Conservation (phyloP, 352 stramenopile genomes). For the Nothophytophthora sp. region DNA sequence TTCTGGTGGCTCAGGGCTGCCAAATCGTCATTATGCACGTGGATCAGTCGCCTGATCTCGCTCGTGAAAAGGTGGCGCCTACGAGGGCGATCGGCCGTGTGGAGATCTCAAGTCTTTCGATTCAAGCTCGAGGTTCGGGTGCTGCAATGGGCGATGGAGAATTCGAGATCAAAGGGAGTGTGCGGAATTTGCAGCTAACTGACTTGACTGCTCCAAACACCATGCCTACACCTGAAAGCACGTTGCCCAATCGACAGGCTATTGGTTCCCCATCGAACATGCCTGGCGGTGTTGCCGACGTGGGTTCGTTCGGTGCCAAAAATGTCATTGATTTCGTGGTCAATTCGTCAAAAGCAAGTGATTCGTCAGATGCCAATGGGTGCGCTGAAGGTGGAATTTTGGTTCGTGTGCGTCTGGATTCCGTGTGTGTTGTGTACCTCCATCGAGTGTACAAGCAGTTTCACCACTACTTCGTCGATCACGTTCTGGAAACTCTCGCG, state of each 20-base stretch:
- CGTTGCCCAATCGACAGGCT: slow-evolving; percentile 66
- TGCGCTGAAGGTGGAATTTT: slow-evolving; percentile 16
- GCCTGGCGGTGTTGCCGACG: slow-evolving; percentile 33
- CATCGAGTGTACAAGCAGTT: slow-evolving; percentile 90
- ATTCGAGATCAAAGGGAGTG: slow-evolving; percentile 57
- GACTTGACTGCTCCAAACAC: slow-evolving; percentile 57
- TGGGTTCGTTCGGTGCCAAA: slow-evolving; percentile 51
- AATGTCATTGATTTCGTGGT: slow-evolving; percentile 76
- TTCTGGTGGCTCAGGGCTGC: slow-evolving; percentile 33
- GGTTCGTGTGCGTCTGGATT: slow-evolving; percentile 69
- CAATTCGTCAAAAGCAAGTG: slow-evolving; percentile 6
- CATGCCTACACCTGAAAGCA: slow-evolving; percentile 23
- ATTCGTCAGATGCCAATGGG: slow-evolving; percentile 2
- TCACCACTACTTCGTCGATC: slow-evolving; percentile 71
- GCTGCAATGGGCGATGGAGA: slow-evolving; percentile 8
- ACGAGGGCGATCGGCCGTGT: slow-evolving; percentile 30
- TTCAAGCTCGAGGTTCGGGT: slow-evolving; percentile 25
- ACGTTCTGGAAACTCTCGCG: slow-evolving; percentile 32
- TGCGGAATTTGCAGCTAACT: slow-evolving; percentile 72
- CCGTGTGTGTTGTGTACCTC: slow-evolving; percentile 79
- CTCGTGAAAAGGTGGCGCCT: slow-evolving; percentile 7
- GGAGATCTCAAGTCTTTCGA: slow-evolving; percentile 32
- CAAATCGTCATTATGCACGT: slow-evolving; percentile 44
- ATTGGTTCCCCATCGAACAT: slow-evolving; percentile 68
- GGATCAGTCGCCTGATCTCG: slow-evolving; percentile 22